Base-by-base conservation (phyloP, 2,329 filamentous ascomycete genomes). In the Penicillium carneum region DNA sequence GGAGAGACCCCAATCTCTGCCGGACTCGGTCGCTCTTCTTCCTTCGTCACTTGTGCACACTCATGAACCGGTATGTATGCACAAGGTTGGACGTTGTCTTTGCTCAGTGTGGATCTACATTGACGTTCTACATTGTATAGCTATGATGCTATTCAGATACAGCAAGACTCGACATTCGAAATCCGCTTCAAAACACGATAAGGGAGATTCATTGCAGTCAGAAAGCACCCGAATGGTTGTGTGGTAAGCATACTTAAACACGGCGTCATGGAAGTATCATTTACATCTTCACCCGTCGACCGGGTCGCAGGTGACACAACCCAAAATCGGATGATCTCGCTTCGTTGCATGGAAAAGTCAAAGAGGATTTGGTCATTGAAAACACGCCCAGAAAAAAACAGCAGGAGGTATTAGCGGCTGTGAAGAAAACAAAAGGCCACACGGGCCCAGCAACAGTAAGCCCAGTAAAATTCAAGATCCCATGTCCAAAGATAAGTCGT, bases 191-290 rank as follows among this genome's bases (percentile, higher is more conserved):
- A 3, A 38, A 16, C 42, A 59, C 26, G 29, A 43, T 46, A 57
- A 57, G 29, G 39, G 29, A 50, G 18, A 20, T 71, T 69, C 66
- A 70, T 71, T 71, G 49, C 49, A 64, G 67, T 66, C 63, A 71
- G 57, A 65, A 62, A 61, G 62, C 60, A 64, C 62, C 41, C 18
- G 46, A 64, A 62, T 64, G 38, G 59, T 61, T 63, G 61, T 59
- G 52, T 63, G 41, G 34, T 68, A 71, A 72, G 45, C 63, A 71
- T 71, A 73, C 63, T 72, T 59, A 71, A 73, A 75, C 71, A 76
- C 65, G 65, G 65, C 74, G 76, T 74, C 68, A 55, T 55, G 31
- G 42, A 75, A 76, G 72, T 77, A 79, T 79, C 77, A 79, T 79
- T 76, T 79, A 79, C 77, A 79, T 76, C 71, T 75, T 76, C 72